A percentile compares a stretch with the other conserved stretches of the same genome.
Conservation (phyloP, 371 early-diverging fungal genomes). For the Mortierella sp. region DNA sequence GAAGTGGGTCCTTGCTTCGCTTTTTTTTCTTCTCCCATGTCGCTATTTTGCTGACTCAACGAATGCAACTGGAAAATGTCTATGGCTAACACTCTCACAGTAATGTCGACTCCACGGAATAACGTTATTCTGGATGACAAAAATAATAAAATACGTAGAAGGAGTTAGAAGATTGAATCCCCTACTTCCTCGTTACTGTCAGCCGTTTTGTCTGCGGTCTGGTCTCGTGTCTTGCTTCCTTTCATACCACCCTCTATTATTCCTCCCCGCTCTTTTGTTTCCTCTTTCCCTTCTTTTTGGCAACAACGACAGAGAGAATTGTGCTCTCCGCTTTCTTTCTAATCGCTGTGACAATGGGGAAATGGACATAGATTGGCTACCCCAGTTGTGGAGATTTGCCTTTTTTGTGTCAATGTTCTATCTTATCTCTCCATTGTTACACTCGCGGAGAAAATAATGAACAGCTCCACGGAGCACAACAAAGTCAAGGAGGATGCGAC, state of each 20-base stretch:
- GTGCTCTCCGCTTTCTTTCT: background rate
- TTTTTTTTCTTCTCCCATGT: background rate
- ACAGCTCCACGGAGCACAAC: background rate
- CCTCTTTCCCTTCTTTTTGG: background rate
- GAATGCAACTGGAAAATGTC: no score
- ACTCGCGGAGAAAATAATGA: background rate
- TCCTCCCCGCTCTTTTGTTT: background rate
- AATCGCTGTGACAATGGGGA: background rate
- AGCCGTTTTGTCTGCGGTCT: background rate
- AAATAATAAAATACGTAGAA: background rate
- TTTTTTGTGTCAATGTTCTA: slow-evolving; percentile 1
- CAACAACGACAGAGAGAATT: background rate
- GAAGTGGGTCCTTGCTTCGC: slow-evolving; percentile 10
- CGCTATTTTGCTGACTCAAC: background rate
- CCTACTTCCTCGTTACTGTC: background rate
- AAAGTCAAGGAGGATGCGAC: background rate
- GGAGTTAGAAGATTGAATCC: background rate
- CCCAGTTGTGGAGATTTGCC: background rate
- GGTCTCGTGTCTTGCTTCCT: background rate
- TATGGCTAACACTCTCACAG: no score
- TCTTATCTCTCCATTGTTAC: background rate
- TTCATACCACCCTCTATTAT: no score
- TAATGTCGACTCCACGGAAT: background rate
- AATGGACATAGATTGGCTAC: background rate
- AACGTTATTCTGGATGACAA: background rate